Evolutionary conservation across 2,329 filamentous ascomycete species (phyloP), one percentile per base, ranked within the genome.

Genomic region (Penicillium sp.): DNA sequence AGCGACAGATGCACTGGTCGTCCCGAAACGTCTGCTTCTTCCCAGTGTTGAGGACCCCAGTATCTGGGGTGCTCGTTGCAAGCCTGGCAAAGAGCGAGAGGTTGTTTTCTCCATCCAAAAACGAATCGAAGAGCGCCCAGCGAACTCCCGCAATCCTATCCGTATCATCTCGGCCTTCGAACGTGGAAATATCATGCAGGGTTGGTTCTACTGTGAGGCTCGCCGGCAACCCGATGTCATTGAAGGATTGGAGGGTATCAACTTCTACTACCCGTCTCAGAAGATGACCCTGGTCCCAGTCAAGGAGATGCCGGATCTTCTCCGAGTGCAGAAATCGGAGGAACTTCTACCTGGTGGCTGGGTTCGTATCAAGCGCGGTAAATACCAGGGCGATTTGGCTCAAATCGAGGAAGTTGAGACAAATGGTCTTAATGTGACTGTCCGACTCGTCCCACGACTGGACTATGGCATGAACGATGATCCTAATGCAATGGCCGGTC

Each of bases 241-340:
- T 67, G 82, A 87, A 48, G 90, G 91, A 7, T 80, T 96, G 37
- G 90, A 96, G 58, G 90, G 88, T 37, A 85, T 99, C 67, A 84
- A 91, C 57, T 92, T 96, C 68, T 89, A 96, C 33, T 99, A 97
- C 71, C 90, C 93, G 50, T 87, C 91, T 52, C 89, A 86, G 24
- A 94, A 92, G 74, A 88, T 94, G 77, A 85, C 92, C 40, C 80
- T 97, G 48, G 91, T 99, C 37, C 91, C 94, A 45, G 92, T 97
- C 67, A 96, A 96, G 73, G 94, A 99, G 75, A 96, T 97, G 87
- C 93, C 94, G 1, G 94, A 97, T 74, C 83, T 99, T n/a, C 81
- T 99, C 16, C 87, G 92, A 48, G 91, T 96, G 24, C 87, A 86
- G 56, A 96, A 96, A 77, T 93, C 89, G 2, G 90, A 92, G 44